Evolutionary conservation across 2,329 filamentous ascomycete species (phyloP).

Genomic region (Leptoxyphium fumago): DNA sequence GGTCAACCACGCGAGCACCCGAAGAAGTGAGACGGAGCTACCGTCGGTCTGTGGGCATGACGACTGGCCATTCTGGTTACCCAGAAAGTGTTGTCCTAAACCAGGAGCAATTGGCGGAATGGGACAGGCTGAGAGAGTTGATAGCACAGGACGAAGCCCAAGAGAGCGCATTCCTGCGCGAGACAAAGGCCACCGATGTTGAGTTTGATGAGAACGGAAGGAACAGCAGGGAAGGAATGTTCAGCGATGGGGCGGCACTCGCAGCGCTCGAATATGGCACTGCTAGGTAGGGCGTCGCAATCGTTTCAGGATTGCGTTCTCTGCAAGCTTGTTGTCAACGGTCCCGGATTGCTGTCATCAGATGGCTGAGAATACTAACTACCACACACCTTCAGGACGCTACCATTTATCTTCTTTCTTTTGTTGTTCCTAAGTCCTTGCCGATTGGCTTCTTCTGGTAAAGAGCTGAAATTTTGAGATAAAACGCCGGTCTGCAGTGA

Average conservation of each 20-base stretch:
- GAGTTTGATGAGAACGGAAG: slow-evolving; percentile 1
- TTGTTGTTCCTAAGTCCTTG: too few relatives aligned
- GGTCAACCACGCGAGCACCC: slow-evolving; percentile 10
- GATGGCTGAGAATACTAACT: too few relatives aligned
- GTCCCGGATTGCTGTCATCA: too few relatives aligned
- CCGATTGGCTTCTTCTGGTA: too few relatives aligned
- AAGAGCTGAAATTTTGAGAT: too few relatives aligned
- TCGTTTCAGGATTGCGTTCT: too few relatives aligned
- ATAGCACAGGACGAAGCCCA: neutral
- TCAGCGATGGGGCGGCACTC: slow-evolving; percentile 12
- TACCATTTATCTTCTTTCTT: too few relatives aligned
- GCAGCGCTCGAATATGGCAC: slow-evolving; percentile 14
- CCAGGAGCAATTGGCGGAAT: slow-evolving; percentile 14
- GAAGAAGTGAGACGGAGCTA: slow-evolving; percentile 8
- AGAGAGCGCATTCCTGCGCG: slow-evolving; percentile 4
- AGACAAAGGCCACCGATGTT: slow-evolving; percentile 2
- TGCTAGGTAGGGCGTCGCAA: slow-evolving; percentile 1
- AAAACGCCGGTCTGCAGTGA: too few relatives aligned
- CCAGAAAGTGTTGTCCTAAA: slow-evolving; percentile 12
- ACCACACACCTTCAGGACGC: too few relatives aligned
- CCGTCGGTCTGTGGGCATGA: slow-evolving; percentile 7
- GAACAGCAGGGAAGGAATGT: slow-evolving; percentile 3
- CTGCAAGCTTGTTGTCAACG: too few relatives aligned
- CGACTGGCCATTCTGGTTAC: slow-evolving; percentile 4
- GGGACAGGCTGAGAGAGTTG: slow-evolving; percentile 12